Evolutionary conservation across 2,329 filamentous ascomycete genomes (phyloP).

Genomic region (Trichoderma semiorbis): DNA sequence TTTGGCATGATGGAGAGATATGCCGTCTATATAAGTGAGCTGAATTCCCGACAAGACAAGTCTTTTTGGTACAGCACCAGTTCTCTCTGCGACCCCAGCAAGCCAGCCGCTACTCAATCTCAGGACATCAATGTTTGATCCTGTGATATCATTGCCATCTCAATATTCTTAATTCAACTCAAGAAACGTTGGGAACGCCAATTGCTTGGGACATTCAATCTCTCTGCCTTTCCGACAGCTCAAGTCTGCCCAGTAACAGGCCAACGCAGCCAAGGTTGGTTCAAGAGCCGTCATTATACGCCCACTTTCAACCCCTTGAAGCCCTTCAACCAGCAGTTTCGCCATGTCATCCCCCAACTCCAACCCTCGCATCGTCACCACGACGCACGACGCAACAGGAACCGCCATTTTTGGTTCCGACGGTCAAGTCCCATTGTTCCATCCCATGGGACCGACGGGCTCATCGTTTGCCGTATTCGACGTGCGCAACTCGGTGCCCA

Average conservation of each 20-base stretch:
- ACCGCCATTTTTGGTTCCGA: constrained; percentile 33
- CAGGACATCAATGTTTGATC: neutral
- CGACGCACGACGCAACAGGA: constrained; percentile 30
- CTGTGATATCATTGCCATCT: neutral
- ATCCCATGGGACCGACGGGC: constrained; percentile 31
- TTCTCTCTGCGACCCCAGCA: neutral
- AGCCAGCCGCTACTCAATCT: neutral
- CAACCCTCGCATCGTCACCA: constrained; percentile 30
- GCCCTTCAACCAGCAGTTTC: neutral
- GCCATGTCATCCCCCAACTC: neutral
- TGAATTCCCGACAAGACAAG: neutral
- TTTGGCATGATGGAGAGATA: too few relatives aligned
- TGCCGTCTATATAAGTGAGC: too few relatives aligned
- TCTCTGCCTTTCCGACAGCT: too few relatives aligned
- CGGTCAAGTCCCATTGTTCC: constrained; percentile 25
- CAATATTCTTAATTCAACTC: neutral
- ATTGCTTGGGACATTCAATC: too few relatives aligned
- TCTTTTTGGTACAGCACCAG: neutral
- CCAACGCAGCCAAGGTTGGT: too few relatives aligned
- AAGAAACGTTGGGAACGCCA: too few relatives aligned
- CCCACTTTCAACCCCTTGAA: neutral
- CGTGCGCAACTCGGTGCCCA: constrained; percentile 29
- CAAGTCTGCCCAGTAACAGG: too few relatives aligned
- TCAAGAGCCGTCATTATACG: neutral
- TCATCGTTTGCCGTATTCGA: constrained; percentile 34